These are phyloP conservation scores for Xylogone sp. DNA, from an alignment of 2,329 filamentous ascomycete genomes.

Conservation along the genomic window DNA sequence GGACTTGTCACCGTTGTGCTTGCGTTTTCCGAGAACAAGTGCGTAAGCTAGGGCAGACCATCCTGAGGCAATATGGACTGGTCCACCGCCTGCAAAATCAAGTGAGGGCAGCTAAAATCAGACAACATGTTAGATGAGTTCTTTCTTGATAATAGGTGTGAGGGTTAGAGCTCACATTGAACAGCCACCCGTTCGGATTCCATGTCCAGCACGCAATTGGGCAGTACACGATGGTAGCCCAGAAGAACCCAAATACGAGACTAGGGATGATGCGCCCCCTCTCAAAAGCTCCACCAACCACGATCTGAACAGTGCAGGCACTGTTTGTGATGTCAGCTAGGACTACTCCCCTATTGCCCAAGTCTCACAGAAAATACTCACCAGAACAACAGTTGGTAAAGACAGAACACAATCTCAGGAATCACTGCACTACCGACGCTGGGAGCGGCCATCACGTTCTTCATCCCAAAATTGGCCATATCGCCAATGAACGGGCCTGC, in stretches of 20 bases:
- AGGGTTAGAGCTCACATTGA: slow-evolving; percentile 36
- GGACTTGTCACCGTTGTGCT: slow-evolving; percentile 40
- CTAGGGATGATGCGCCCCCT: slow-evolving; percentile 59
- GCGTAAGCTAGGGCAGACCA: slow-evolving; percentile 63
- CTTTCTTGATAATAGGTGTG: background rate
- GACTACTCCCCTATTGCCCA: background rate
- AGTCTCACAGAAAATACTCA: slow-evolving; percentile 16
- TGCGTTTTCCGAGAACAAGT: slow-evolving; percentile 57
- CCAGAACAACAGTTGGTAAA: slow-evolving; percentile 63
- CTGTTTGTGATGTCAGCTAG: slow-evolving; percentile 4
- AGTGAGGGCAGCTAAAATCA: slow-evolving; percentile 36
- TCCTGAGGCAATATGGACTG: slow-evolving; percentile 60
- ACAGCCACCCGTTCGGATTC: slow-evolving; percentile 64
- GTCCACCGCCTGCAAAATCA: slow-evolving; percentile 60
- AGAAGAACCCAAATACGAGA: slow-evolving; percentile 59
- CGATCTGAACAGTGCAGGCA: slow-evolving; percentile 58
- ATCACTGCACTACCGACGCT: slow-evolving; percentile 52
- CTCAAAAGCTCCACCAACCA: slow-evolving; percentile 59
- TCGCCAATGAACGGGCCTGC: slow-evolving; percentile 61
- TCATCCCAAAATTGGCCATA: slow-evolving; percentile 57
- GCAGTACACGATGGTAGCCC: slow-evolving; percentile 63
- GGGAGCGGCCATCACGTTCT: slow-evolving; percentile 56
- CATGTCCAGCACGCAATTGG: slow-evolving; percentile 64
- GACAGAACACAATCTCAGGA: slow-evolving; percentile 63
- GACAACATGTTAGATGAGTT: slow-evolving; percentile 44